Evolutionary conservation across 2,329 filamentous ascomycete species (phyloP).

Genomic region (Claviceps quebecensis): DNA sequence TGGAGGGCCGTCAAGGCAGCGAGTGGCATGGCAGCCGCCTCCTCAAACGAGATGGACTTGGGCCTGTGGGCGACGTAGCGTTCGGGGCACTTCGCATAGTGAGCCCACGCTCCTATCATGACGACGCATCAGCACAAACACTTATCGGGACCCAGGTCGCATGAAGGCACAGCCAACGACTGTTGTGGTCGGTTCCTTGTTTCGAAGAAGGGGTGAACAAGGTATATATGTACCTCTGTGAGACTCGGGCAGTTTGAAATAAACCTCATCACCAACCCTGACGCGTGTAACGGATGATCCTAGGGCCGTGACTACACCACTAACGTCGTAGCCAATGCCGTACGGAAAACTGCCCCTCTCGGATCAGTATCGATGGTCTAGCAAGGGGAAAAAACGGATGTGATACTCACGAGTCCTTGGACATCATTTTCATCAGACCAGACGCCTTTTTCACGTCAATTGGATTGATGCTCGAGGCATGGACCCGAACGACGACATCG

Average conservation of each 20-base stretch:
- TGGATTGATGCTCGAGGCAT: conserved; percentile 30
- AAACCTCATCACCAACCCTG: conserved; percentile 17
- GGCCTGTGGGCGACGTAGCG: conserved; percentile 25
- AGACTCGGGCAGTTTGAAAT: conserved; percentile 11
- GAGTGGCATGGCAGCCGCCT: conserved; percentile 30
- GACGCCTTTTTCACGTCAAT: conserved; percentile 28
- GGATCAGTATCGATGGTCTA: neutral
- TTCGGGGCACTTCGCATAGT: conserved; percentile 21
- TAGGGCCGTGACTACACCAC: conserved; percentile 22
- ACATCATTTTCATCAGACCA: conserved; percentile 19
- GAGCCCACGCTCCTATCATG: conserved; percentile 21
- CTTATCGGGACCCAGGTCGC: neutral
- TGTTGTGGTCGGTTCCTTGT: neutral
- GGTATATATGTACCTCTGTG: conserved; percentile 7
- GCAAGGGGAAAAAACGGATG: neutral
- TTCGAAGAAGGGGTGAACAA: neutral
- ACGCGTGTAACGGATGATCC: conserved; percentile 20
- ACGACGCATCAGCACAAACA: neutral
- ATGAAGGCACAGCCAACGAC: neutral
- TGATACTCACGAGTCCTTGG: conserved; percentile 17
- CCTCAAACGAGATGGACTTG: conserved; percentile 23
- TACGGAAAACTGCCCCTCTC: conserved; percentile 21
- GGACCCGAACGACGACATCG: conserved; percentile 23
- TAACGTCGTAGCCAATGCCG: conserved; percentile 27
- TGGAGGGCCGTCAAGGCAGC: conserved; percentile 27